Conservation (phyloP, 768 basidiomycete genomes). For the Pleurotus pulmonarius region DNA sequence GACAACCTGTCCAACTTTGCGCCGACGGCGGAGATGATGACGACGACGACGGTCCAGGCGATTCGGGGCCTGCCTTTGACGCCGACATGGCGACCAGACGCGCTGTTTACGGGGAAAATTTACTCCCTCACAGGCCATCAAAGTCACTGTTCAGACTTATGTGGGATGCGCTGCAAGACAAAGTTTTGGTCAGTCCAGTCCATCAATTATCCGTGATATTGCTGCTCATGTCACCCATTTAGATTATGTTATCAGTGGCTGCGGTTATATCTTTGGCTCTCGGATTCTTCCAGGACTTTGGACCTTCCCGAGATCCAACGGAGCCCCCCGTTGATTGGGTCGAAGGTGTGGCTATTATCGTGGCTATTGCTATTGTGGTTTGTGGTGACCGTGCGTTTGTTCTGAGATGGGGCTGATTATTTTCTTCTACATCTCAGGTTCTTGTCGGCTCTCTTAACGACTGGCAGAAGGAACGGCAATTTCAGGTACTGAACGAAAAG, state of each 20-base stretch:
- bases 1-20: conserved; percentile 1
- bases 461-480: conserved; percentile 98
- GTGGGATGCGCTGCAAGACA: conserved; percentile 87
- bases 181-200: conserved; percentile 59
- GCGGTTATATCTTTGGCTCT: conserved; percentile 91
- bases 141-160: conserved; percentile 74
- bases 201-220: conserved; percentile 22
- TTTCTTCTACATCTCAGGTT: conserved; percentile 38
- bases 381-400: conserved; percentile 16
- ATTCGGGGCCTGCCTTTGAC: conserved; percentile 23
- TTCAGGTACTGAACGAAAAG: conserved; percentile 86
- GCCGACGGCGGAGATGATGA: conserved; percentile 10
- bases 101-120: conserved; percentile 72
- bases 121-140: conserved; percentile 63
- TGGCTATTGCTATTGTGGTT: conserved; percentile 74
- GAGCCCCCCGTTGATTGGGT: conserved; percentile 94
- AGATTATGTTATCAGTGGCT: conserved; percentile 89
- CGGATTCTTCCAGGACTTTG: conserved; percentile 93
- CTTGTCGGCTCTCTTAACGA: conserved; percentile 94
- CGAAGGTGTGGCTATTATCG: conserved; percentile 83
- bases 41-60: conserved; percentile 16
- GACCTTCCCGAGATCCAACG: conserved; percentile 50
- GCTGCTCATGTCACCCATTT: conserved; percentile 5
- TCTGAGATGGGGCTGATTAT: neutral
- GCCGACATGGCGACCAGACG: conserved; percentile 59